Conservation (phyloP, 192 early-diverging fungal genomes). For the Linnemannia hyalina region DNA sequence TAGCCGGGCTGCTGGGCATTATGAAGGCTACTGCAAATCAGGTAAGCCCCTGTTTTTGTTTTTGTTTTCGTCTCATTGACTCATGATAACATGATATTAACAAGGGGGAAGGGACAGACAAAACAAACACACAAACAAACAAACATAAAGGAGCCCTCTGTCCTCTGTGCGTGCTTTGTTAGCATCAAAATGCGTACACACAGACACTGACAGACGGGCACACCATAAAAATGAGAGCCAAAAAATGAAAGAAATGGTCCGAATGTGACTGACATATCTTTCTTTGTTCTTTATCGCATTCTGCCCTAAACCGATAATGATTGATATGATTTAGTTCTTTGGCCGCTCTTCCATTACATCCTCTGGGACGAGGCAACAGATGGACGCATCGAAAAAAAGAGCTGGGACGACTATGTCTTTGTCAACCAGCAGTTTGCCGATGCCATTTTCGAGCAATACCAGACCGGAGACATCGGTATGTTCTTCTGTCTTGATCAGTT, state of each 20-base stretch:
- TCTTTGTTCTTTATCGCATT: constrained; percentile 3
- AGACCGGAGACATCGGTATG: constrained; percentile 81
- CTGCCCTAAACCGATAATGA: neutral
- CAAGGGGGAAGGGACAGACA: neutral
- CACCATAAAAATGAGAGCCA: neutral
- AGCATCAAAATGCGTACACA: neutral
- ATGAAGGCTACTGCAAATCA: constrained; percentile 98
- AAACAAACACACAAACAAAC: neutral
- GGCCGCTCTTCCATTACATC: constrained; percentile 97
- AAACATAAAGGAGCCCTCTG: neutral
- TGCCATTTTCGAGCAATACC: constrained; percentile 76
- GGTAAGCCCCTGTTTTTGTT: constrained; percentile 58
- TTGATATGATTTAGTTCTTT: constrained; percentile 73
- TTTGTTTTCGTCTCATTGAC: neutral
- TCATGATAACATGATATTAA: neutral
- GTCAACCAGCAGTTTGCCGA: constrained; percentile 87
- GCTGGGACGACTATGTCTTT: constrained; percentile 86
- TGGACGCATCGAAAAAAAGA: constrained; percentile 71
- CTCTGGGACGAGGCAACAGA: constrained; percentile 84
- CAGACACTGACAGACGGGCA: neutral
- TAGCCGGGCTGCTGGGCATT: constrained; percentile 81
- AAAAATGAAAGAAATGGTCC: neutral
- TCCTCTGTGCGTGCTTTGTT: neutral
- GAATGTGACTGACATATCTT: constrained; percentile 2
- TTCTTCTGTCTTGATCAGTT: constrained; percentile 23